A percentile compares a stretch with the other conserved stretches of the same genome.
Evolutionary conservation across 2,329 filamentous ascomycete species (phyloP).

Genomic region (Pyricularia pennisetigena): DNA sequence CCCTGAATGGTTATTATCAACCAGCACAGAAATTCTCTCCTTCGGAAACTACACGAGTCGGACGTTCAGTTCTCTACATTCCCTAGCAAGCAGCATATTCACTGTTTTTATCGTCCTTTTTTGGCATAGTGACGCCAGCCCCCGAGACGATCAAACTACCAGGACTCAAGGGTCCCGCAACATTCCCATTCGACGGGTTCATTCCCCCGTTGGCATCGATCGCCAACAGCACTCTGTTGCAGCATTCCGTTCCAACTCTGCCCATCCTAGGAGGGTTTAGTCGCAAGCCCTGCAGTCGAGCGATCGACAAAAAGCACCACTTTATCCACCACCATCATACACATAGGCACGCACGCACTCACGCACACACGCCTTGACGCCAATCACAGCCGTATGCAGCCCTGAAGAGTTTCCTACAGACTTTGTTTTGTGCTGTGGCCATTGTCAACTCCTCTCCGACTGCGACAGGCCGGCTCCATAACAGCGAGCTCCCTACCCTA

Average conservation of each 20-base stretch:
- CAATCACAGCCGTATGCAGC: neutral
- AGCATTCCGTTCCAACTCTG: neutral
- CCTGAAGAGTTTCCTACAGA: neutral
- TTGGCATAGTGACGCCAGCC: neutral
- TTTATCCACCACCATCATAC: neutral
- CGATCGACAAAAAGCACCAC: neutral
- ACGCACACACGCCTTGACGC: neutral
- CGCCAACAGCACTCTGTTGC: neutral
- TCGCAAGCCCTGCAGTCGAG: neutral
- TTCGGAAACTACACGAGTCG: neutral
- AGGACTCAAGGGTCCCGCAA: neutral
- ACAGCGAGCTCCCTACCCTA: neutral
- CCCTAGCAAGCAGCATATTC: neutral
- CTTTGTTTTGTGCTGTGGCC: neutral
- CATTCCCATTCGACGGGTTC: neutral
- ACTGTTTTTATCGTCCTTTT: neutral
- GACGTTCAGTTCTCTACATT: neutral
- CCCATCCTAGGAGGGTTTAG: neutral
- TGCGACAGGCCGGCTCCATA: neutral
- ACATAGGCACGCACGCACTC: neutral
- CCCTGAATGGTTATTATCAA: neutral
- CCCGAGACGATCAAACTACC: neutral
- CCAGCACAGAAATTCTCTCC: neutral
- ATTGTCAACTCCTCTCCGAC: neutral
- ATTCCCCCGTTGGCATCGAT: neutral